Percentiles rank a stretch among this genome's conserved stretches.
Evolutionary conservation across 202 grass and related monocot genomes (phyloP).

Genomic region (Panicum virgatum): DNA sequence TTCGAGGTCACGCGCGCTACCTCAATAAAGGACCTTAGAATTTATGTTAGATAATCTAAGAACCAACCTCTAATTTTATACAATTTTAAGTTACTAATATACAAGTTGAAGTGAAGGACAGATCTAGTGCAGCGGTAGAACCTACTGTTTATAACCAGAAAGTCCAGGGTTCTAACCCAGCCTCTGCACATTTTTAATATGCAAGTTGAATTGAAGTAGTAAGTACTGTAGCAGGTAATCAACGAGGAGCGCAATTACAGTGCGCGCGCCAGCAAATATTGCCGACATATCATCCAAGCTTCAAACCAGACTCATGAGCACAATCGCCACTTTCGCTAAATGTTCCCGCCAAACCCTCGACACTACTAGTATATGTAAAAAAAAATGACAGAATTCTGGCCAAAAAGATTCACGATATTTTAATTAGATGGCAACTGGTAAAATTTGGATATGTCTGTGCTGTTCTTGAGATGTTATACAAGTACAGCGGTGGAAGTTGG

Average conservation of each 20-base stretch:
- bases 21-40: too few species aligned
- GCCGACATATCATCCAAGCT: neutral
- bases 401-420: neutral
- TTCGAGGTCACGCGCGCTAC: too few species aligned
- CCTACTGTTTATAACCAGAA: too few species aligned
- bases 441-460: constrained; percentile 5
- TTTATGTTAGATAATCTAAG: too few species aligned
- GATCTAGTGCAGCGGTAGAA: too few species aligned
- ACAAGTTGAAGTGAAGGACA: too few species aligned
- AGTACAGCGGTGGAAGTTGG: constrained; percentile 6
- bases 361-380: neutral
- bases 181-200: too few species aligned
- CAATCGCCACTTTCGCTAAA: neutral
- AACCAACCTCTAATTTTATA: too few species aligned
- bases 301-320: neutral
- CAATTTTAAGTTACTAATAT: too few species aligned
- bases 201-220: too few species aligned
- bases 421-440: neutral
- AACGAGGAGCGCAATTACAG: neutral
- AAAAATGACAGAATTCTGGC: neutral
- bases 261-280: neutral
- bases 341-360: too few species aligned
- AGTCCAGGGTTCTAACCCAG: too few species aligned
- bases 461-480: constrained; percentile 33
- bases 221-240: neutral